A percentile compares a stretch with the other conserved stretches of the same genome.
These are phyloP conservation scores for Chaetoceros muelleri DNA, from an alignment of 108 stramenopile genomes.

Conservation along the genomic window DNA sequence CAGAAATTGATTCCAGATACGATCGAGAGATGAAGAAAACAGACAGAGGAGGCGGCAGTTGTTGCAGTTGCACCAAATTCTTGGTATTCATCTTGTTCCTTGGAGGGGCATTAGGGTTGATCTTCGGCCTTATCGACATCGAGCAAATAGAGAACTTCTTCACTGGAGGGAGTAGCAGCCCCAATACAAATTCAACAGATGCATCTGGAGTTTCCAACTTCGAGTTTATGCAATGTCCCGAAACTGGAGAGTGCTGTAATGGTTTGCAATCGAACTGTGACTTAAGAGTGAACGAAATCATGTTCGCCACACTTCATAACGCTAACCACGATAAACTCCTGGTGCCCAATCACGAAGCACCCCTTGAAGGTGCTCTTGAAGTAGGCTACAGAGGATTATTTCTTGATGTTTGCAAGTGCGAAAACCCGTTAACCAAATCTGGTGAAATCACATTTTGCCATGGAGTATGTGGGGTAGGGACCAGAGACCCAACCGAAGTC, in stretches of 20 bases:
- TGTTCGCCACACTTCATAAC: slow-evolving; percentile 58
- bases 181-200: background rate
- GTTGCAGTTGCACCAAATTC: background rate
- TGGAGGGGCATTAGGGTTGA: background rate
- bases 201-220: background rate
- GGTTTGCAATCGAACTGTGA: slow-evolving; percentile 48
- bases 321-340: slow-evolving; percentile 40
- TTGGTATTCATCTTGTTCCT: background rate
- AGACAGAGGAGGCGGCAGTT: background rate
- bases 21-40: background rate
- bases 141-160: background rate
- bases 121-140: background rate
- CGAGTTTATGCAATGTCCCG: background rate
- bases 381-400: slow-evolving; percentile 61
- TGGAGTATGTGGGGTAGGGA: slow-evolving; percentile 36
- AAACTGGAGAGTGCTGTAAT: slow-evolving; percentile 36
- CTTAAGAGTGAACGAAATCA: slow-evolving; percentile 37
- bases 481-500: slow-evolving; percentile 32
- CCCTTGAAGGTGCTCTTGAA: slow-evolving; percentile 45
- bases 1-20: too few relatives aligned
- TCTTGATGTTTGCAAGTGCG: slow-evolving; percentile 54
- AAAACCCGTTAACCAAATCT: slow-evolving; percentile 1
- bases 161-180: background rate
- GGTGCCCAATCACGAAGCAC: slow-evolving; percentile 38
- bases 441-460: slow-evolving; percentile 45